These are phyloP conservation scores for Malbranchea zuffiana DNA, from an alignment of 2,329 filamentous ascomycete genomes.

Conservation along the genomic window DNA sequence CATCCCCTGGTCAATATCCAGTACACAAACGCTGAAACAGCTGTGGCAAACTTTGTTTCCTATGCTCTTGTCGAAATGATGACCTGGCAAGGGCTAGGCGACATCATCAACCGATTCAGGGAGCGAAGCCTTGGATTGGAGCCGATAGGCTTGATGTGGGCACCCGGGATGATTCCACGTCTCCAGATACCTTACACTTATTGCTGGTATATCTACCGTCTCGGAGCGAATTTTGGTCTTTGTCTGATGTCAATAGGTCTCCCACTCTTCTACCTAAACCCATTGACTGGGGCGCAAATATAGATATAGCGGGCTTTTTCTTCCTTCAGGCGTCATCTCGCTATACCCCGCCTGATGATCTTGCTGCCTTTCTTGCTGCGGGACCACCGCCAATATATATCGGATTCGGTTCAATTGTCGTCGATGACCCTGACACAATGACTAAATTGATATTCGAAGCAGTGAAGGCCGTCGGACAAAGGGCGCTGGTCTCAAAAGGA, in stretches of 20 bases:
- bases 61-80: conserved; percentile 83
- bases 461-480: conserved; percentile 53
- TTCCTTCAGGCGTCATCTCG: conserved; percentile 58
- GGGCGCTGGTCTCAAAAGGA: conserved; percentile 74
- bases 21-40: conserved; percentile 61
- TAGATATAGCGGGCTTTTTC: conserved; percentile 65
- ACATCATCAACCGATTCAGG: conserved; percentile 81
- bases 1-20: conserved; percentile 78
- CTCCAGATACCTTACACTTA: conserved; percentile 78
- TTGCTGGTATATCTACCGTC: conserved; percentile 51
- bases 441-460: conserved; percentile 64
- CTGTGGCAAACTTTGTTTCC: conserved; percentile 70
- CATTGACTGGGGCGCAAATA: conserved; percentile 60
- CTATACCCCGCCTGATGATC: conserved; percentile 54
- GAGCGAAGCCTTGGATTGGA: conserved; percentile 64
- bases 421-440: conserved; percentile 61
- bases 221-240: background rate
- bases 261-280: conserved; percentile 69
- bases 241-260: conserved; percentile 38
- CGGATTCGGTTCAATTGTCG: conserved; percentile 73
- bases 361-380: conserved; percentile 54
- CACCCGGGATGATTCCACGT: conserved; percentile 65
- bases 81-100: conserved; percentile 85
- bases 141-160: conserved; percentile 68
- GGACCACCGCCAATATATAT: conserved; percentile 70